phyloP scores from a whole-genome alignment of 2,329 filamentous ascomycete species.

The Colletotrichum sp. region DNA sequence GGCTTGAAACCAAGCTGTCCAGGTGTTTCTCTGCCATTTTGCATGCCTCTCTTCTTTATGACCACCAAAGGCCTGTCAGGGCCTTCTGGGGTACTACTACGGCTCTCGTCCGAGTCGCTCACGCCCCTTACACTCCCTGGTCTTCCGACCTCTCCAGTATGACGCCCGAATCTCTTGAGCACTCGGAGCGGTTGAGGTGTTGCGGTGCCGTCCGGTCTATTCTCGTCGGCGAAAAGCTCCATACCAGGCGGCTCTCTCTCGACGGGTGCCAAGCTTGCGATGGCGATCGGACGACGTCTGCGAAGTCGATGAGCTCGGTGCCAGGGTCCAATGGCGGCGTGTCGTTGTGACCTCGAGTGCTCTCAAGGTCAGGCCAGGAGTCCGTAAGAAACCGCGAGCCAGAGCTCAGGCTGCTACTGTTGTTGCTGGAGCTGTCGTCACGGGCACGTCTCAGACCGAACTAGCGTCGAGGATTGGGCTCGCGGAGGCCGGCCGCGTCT shows the following conservation, averaged over 20 bases:
- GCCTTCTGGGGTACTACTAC: constrained; percentile 27
- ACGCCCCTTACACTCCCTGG: constrained; percentile 21
- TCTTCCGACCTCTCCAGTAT: neutral
- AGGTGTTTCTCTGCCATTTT: neutral
- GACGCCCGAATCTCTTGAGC: constrained; percentile 42
- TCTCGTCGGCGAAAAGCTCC: constrained; percentile 33
- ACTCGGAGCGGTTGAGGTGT: constrained; percentile 55
- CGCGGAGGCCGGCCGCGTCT: constrained; percentile 8
- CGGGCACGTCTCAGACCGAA: neutral
- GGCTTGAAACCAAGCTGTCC: neutral
- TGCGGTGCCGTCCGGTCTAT: constrained; percentile 22
- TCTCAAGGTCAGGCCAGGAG: constrained; percentile 40
- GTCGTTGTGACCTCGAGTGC: constrained; percentile 4
- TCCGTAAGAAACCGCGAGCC: constrained; percentile 23
- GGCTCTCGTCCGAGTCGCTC: constrained; percentile 30
- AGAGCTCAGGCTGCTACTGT: neutral
- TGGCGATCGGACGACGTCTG: neutral
- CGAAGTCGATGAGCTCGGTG: neutral
- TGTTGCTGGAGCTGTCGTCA: neutral
- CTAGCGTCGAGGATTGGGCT: constrained; percentile 3
- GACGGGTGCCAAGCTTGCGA: constrained; percentile 38
- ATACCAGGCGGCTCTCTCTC: constrained; percentile 28
- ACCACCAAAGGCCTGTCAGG: constrained; percentile 34
- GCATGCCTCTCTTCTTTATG: constrained; percentile 35
- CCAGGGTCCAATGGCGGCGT: neutral